phyloP scores from a whole-genome alignment of 305 asterid genomes.

The Stenogyne calaminthoides region DNA sequence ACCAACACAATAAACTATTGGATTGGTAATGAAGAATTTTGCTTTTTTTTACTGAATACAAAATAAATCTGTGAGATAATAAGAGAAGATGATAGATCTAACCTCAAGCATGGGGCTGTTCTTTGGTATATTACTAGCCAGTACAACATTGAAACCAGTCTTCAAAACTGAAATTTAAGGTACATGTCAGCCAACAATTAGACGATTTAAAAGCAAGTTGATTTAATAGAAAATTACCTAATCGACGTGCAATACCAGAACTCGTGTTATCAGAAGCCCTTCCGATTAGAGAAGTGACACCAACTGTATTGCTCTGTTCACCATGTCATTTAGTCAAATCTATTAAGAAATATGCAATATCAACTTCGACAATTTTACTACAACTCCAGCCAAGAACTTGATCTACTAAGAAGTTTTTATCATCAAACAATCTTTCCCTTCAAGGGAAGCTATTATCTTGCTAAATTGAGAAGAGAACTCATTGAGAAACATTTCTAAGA shows the following conservation, averaged over 20 bases:
- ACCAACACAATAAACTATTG: background rate
- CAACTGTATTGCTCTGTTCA: slow-evolving; percentile 62
- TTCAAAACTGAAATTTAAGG: slow-evolving; percentile 55
- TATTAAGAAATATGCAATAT: background rate
- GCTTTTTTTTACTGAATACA: background rate
- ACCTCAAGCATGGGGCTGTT: slow-evolving; percentile 87
- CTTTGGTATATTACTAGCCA: slow-evolving; percentile 85
- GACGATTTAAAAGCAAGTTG: slow-evolving; percentile 9
- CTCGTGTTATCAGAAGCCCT: slow-evolving; percentile 87
- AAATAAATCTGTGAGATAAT: slow-evolving; percentile 5
- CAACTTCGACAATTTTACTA: slow-evolving; percentile 16
- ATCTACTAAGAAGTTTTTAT: background rate
- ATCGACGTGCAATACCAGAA: slow-evolving; percentile 78
- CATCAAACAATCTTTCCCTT: background rate
- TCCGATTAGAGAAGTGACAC: slow-evolving; percentile 72
- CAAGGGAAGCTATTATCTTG: slow-evolving; percentile 1
- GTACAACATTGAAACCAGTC: slow-evolving; percentile 73
- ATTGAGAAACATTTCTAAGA: background rate
- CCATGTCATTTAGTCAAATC: slow-evolving; percentile 22
- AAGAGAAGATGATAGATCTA: slow-evolving; percentile 31
- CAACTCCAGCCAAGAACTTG: slow-evolving; percentile 12
- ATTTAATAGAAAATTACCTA: slow-evolving; percentile 54
- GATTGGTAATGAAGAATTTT: background rate
- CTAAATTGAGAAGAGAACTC: slow-evolving; percentile 1
- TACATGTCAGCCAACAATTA: slow-evolving; percentile 31